These are phyloP conservation scores for Claviceps citrina DNA, from an alignment of 2,329 filamentous ascomycete species.

Conservation along the genomic window DNA sequence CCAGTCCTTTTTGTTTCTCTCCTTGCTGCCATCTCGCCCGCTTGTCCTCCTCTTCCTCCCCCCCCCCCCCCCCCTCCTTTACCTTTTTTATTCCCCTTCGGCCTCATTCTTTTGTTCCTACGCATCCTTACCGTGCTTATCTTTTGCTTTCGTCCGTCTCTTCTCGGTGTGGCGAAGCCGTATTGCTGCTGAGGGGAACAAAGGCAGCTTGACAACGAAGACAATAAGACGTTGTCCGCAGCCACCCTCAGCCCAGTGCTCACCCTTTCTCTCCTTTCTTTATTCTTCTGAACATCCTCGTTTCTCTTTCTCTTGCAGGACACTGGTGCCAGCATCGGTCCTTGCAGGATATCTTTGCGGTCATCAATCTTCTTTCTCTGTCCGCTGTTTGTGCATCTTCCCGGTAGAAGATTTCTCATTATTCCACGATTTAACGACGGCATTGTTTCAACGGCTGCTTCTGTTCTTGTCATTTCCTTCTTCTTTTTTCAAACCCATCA, in stretches of 20 bases:
- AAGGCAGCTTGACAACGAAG: neutral
- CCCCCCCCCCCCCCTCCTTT: neutral
- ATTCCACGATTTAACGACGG: neutral
- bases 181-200: neutral
- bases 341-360: neutral
- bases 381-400: neutral
- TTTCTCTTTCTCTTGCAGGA: neutral
- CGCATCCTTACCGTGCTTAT: neutral
- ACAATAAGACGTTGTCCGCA: neutral
- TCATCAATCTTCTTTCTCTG: neutral
- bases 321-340: neutral
- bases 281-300: no score
- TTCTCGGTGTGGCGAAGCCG: no score
- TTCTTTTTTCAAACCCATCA: neutral
- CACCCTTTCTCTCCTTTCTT: neutral
- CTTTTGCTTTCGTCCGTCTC: neutral
- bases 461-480: neutral
- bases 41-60: neutral
- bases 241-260: neutral
- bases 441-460: neutral
- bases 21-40: neutral
- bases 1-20: neutral
- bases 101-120: no score
- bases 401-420: constrained; percentile 2
- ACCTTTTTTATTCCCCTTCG: neutral